A percentile compares a stretch with the other conserved stretches of the same genome.
Conservation (phyloP, 345 rosid genomes). For the Carallia brachiata region DNA sequence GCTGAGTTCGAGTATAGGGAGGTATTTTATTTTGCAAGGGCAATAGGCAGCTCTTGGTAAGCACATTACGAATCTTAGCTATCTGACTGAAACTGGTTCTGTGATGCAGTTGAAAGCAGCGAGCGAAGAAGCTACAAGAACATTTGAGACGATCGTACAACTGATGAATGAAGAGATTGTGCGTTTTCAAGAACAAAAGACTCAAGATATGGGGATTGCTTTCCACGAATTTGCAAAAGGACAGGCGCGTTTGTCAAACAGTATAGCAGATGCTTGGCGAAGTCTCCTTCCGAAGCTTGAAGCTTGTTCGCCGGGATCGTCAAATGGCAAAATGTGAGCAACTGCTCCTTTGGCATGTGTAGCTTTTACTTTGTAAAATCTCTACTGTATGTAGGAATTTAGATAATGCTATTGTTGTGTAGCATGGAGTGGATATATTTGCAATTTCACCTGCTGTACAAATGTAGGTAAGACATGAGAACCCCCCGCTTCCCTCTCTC, state of each 20-base stretch:
- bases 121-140: constrained; percentile 72
- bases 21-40: constrained; percentile 39
- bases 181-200: constrained; percentile 87
- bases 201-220: constrained; percentile 78
- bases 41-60: not conserved
- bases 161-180: constrained; percentile 87
- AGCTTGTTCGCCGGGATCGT: constrained; percentile 43
- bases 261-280: constrained; percentile 91
- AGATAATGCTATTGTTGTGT: constrained; percentile 15
- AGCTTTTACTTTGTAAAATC: constrained; percentile 3
- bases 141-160: constrained; percentile 69
- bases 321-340: constrained; percentile 4
- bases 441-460: constrained; percentile 20
- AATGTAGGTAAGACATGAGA: not conserved
- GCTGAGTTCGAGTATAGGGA: constrained; percentile 84
- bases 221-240: constrained; percentile 94
- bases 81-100: constrained; percentile 14
- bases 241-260: constrained; percentile 82
- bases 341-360: constrained; percentile 8
- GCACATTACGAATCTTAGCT: not conserved
- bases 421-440: constrained; percentile 10
- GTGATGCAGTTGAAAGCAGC: constrained; percentile 70
- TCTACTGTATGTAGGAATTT: not conserved
- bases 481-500: too few relatives aligned
- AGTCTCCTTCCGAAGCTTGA: constrained; percentile 94